Evolutionary conservation across 2,329 filamentous ascomycete species (phyloP), one percentile per base, ranked within the genome.

Genomic region (Arthrocladium fulminans): DNA sequence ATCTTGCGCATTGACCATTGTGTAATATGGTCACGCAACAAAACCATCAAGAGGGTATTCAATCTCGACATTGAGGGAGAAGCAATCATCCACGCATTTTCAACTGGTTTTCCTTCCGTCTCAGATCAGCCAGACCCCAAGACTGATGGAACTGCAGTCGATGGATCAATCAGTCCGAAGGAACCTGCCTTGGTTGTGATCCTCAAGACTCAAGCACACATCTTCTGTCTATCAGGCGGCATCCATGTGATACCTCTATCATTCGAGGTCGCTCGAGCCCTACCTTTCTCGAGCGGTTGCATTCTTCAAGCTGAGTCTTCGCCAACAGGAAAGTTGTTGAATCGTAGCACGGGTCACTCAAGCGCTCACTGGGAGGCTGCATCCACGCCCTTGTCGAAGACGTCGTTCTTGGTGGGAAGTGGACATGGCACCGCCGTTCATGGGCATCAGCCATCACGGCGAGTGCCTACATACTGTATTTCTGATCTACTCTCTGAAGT

Each of bases 181-280:
- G 52, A 58, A 32, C 49, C 51, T 30, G 57, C 90, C 3, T 70
- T 98, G 52, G 87, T 97, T 6, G 85, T 98, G 43, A 85, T 97
- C 57, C 78, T 98, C 56, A 89, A 86, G 67, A 89, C 87, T 0
- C 90, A 97, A 62, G 88, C 87, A 19, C 90, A 97, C 63, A 80
- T 98, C 55, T 94, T 89, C 72, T 96, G 94, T 63, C 76, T 97
- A 30, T 80, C 85, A 1, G 90, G 90, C 17, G 83, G 87, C 27
- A 92, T 80, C 61, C 86, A 98, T 74, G 80, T 95, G 50, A 76
- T 97, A 41, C 88, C 95, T 63, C 80, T 98, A 61, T 90, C 90
- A 1, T 98, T 98, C 61, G 89, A 97, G 67, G 85, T 96, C 35
- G 88, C 95, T 62, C 80, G 80, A 46, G 88, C 86, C 24, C 87